Conservation (phyloP, 202 grass and related monocot genomes). For the Musa balbisiana region DNA sequence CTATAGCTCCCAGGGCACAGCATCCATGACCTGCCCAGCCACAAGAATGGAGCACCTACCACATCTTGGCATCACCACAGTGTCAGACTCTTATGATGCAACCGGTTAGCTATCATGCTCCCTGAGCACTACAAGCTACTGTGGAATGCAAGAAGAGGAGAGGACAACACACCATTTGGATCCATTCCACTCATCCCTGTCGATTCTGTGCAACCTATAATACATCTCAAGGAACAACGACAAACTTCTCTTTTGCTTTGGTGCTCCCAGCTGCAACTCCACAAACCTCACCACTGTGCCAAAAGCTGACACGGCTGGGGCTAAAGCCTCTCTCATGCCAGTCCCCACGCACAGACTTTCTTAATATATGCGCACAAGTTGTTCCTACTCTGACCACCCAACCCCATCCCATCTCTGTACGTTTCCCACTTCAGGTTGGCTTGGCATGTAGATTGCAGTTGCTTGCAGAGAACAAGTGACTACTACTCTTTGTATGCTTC, state of each 20-base stretch:
- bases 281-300: neutral
- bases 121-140: neutral
- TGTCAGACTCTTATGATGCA: neutral
- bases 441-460: conserved; percentile 15
- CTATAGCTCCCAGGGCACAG: neutral
- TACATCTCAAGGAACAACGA: conserved; percentile 2
- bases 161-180: neutral
- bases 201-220: neutral
- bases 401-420: neutral
- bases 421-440: conserved; percentile 39
- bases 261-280: conserved; percentile 19
- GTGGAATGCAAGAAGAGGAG: neutral
- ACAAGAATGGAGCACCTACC: neutral
- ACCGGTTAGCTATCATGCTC: neutral
- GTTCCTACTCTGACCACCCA: conserved; percentile 32
- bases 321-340: too few species aligned
- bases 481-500: neutral
- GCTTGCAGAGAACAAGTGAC: conserved; percentile 17
- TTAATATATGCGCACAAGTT: conserved; percentile 26
- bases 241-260: conserved; percentile 10
- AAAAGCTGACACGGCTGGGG: neutral
- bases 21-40: neutral
- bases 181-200: neutral
- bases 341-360: neutral
- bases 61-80: neutral